These are phyloP conservation scores for Solanum dulcamara DNA, from an alignment of 257 asterid genomes.

Conservation along the genomic window DNA sequence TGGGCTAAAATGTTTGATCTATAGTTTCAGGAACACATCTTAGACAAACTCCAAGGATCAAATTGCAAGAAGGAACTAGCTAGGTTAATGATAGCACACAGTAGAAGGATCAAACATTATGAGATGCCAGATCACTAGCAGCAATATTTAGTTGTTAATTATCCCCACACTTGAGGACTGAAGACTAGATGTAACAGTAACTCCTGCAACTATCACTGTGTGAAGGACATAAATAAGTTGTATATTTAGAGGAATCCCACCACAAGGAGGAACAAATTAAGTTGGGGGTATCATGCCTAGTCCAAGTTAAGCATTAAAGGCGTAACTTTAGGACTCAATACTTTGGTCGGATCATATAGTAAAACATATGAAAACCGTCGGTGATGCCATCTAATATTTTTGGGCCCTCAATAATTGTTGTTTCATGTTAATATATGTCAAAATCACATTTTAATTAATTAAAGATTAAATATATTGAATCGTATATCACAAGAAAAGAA, in stretches of 20 bases:
- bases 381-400: not conserved
- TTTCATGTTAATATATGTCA: not conserved
- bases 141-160: not conserved
- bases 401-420: not conserved
- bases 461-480: not conserved
- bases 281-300: not conserved
- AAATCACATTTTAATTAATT: not conserved
- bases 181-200: no score
- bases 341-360: not conserved
- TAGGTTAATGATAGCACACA: not conserved
- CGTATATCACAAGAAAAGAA: not conserved
- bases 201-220: no score
- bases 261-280: not conserved
- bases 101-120: not conserved
- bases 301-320: not conserved
- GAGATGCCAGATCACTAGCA: not conserved
- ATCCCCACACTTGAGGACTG: not conserved
- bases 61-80: not conserved
- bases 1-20: not conserved
- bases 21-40: not conserved
- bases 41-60: not conserved
- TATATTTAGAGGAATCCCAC: not conserved
- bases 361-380: not conserved
- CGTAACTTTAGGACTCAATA: not conserved
- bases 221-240: not conserved